Evolutionary conservation across 202 grass and related monocot species (phyloP).

Genomic region (Schoenoplectus triqueter): DNA sequence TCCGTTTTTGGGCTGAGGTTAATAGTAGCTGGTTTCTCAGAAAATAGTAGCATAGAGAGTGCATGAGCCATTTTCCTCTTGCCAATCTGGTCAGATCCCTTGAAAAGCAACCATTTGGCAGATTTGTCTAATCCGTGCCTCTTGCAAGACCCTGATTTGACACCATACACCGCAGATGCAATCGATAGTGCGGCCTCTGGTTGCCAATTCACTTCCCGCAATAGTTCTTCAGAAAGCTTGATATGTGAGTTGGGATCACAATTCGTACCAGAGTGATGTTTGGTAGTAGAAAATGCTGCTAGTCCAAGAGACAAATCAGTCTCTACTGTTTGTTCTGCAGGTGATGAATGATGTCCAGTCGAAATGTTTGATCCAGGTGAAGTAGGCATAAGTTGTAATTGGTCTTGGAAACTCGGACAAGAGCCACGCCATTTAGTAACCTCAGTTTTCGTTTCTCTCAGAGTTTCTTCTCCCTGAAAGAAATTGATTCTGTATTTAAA

Average conservation of each 20-base stretch:
- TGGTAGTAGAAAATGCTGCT: constrained; percentile 25
- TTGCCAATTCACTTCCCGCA: constrained; percentile 62
- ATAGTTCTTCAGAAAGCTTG: constrained; percentile 51
- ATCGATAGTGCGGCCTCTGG: constrained; percentile 57
- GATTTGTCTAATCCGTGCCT: constrained; percentile 29
- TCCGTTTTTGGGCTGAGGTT: constrained; percentile 29
- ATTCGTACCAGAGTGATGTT: neutral
- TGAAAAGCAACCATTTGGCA: constrained; percentile 66
- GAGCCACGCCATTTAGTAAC: neutral
- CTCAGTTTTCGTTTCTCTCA: constrained; percentile 37
- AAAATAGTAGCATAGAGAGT: constrained; percentile 59
- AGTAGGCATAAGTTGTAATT: neutral
- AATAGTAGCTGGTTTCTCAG: constrained; percentile 43
- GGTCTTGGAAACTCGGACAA: constrained; percentile 28
- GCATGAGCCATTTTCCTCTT: constrained; percentile 71
- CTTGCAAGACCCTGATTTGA: constrained; percentile 36
- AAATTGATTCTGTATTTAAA: neutral
- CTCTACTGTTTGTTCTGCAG: neutral
- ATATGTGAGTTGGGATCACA: constrained; percentile 39
- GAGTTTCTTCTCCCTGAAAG: constrained; percentile 27
- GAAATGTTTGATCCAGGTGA: constrained; percentile 18
- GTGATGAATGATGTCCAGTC: neutral
- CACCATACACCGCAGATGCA: constrained; percentile 44
- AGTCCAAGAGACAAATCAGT: constrained; percentile 67
- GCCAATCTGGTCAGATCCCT: constrained; percentile 56